These are phyloP conservation scores for Verticillium klebahnii DNA, from an alignment of 2,329 filamentous ascomycete species.

Conservation along the genomic window DNA sequence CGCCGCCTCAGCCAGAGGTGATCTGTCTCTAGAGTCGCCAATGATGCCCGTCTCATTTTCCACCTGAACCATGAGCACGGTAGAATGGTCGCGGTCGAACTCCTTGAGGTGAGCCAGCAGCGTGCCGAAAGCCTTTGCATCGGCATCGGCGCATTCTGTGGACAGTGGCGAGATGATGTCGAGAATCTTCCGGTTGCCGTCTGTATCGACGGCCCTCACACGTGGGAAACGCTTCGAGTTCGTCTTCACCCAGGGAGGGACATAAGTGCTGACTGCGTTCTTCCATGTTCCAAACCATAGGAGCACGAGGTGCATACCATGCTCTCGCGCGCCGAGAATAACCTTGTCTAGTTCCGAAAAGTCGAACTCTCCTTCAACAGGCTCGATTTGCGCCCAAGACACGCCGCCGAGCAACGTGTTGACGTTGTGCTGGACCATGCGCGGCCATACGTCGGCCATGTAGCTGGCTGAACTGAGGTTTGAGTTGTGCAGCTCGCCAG, in stretches of 20 bases:
- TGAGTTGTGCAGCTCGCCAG: conserved; percentile 24
- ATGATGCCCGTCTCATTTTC: conserved; percentile 49
- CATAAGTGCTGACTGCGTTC: conserved; percentile 29
- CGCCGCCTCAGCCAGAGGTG: conserved; percentile 28
- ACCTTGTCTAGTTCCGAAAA: conserved; percentile 27
- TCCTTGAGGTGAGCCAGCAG: conserved; percentile 28
- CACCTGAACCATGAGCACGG: conserved; percentile 51
- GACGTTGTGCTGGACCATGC: conserved; percentile 21
- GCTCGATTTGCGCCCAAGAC: conserved; percentile 30
- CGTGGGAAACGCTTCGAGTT: conserved; percentile 27
- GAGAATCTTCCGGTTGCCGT: conserved; percentile 19
- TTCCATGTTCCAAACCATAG: conserved; percentile 33
- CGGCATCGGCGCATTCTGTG: conserved; percentile 20
- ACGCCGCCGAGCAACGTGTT: conserved; percentile 30
- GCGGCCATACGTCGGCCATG: conserved; percentile 21
- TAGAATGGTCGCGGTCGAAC: conserved; percentile 38
- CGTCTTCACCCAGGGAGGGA: conserved; percentile 25
- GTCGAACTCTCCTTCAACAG: conserved; percentile 25
- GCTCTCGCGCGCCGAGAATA: conserved; percentile 20
- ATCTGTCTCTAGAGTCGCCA: conserved; percentile 45
- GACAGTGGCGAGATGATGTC: conserved; percentile 25
- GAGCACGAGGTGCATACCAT: conserved; percentile 26
- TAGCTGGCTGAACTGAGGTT: conserved; percentile 13
- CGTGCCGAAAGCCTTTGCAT: conserved; percentile 22
- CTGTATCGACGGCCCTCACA: conserved; percentile 22